Evolutionary conservation across 2,329 filamentous ascomycete genomes (phyloP).

Genomic region (Sporothrix inflata): DNA sequence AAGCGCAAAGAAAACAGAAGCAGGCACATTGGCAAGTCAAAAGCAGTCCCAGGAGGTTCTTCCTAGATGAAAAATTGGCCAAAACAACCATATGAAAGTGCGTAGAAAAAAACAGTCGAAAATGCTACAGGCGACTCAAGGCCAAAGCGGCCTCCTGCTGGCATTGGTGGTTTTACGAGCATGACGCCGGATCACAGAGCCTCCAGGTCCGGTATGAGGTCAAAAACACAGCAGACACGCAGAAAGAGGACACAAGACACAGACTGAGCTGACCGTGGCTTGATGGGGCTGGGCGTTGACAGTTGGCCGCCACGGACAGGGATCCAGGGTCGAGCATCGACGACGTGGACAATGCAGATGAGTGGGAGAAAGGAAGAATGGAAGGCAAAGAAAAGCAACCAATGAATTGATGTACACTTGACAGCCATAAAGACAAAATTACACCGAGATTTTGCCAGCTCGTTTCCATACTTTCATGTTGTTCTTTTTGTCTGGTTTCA

Average conservation of each 20-base stretch:
- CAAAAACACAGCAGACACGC: background rate
- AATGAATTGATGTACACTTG: background rate
- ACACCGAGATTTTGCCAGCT: slow-evolving; percentile 16
- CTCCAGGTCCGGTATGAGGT: slow-evolving; percentile 9
- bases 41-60: background rate
- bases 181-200: slow-evolving; percentile 12
- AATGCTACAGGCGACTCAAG: background rate
- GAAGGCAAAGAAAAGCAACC: background rate
- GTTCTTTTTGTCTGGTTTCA: background rate
- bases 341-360: background rate
- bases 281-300: slow-evolving; percentile 15
- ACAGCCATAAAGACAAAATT: background rate
- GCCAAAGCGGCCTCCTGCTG: slow-evolving; percentile 5
- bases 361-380: background rate
- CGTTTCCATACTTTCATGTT: background rate
- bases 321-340: slow-evolving; percentile 7
- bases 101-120: background rate
- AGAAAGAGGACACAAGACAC: background rate
- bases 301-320: slow-evolving; percentile 8
- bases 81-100: background rate
- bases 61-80: background rate
- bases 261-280: slow-evolving; percentile 17
- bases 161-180: slow-evolving; percentile 7
- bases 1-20: background rate
- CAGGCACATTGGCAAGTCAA: background rate